Percentiles rank a stretch among this genome's conserved stretches.
Conservation (phyloP, 2,329 filamentous ascomycete species). For the Colletotrichum noveboracense region DNA sequence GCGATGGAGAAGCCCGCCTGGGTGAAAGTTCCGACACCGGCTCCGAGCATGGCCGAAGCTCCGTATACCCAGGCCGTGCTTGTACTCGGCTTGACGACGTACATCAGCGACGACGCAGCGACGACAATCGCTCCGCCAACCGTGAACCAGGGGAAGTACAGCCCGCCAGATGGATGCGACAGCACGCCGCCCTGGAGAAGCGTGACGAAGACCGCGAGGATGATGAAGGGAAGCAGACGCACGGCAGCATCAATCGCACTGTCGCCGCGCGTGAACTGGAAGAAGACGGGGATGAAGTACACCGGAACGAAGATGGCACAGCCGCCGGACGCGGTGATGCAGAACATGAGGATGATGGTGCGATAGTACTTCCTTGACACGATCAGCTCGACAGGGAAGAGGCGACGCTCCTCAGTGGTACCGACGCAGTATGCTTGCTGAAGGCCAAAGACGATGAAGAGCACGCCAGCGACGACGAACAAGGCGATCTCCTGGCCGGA, state of each 20-base stretch:
- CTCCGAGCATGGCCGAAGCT: constrained; percentile 40
- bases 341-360: constrained; percentile 7
- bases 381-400: constrained; percentile 56
- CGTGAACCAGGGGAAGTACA: constrained; percentile 45
- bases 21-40: constrained; percentile 39
- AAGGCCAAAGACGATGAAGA: constrained; percentile 46
- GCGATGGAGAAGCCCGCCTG: constrained; percentile 34
- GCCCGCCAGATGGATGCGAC: constrained; percentile 23
- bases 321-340: background rate
- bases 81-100: constrained; percentile 28
- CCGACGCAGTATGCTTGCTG: constrained; percentile 49
- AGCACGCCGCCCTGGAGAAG: constrained; percentile 28
- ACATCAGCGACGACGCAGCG: constrained; percentile 39
- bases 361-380: constrained; percentile 22
- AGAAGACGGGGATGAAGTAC: constrained; percentile 57
- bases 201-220: constrained; percentile 32
- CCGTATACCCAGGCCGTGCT: constrained; percentile 32
- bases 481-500: constrained; percentile 47
- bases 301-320: constrained; percentile 29
- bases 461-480: constrained; percentile 46
- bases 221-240: constrained; percentile 45
- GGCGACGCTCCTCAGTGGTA: constrained; percentile 37
- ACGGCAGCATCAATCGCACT: constrained; percentile 42
- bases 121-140: constrained; percentile 37
- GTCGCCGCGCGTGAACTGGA: constrained; percentile 51